phyloP scores from a whole-genome alignment of 164 flowering plant species.

The Magnolia officinalis region DNA sequence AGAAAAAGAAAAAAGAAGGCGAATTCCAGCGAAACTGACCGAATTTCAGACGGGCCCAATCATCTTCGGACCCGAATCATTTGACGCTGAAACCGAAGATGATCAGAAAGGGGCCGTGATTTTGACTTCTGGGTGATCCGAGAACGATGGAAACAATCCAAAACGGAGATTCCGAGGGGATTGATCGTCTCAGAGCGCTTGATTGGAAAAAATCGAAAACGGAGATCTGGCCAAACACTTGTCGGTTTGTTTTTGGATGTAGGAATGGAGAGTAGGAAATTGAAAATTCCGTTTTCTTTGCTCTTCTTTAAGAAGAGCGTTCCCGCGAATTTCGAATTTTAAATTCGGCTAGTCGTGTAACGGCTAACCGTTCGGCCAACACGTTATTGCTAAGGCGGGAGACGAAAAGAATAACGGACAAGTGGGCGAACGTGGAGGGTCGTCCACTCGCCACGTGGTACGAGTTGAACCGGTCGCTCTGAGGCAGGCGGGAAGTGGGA shows the following conservation, averaged over 20 bases:
- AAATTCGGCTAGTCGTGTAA: constrained; percentile 7
- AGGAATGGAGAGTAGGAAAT: not conserved
- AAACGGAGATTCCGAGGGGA: constrained; percentile 9
- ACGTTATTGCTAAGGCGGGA: not conserved
- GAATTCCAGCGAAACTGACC: not conserved
- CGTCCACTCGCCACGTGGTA: not conserved
- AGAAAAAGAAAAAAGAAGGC: not conserved
- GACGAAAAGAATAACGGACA: not conserved
- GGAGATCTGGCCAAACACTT: constrained; percentile 1
- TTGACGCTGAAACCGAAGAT: not conserved
- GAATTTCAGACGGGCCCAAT: not conserved
- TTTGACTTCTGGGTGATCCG: not conserved
- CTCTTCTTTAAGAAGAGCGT: constrained; percentile 5
- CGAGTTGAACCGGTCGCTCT: not conserved
- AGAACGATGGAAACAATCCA: not conserved
- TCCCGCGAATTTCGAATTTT: constrained; percentile 26
- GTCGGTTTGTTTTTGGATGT: not conserved
- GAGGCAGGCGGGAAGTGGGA: not conserved
- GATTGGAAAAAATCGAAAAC: too few species aligned
- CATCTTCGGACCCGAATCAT: not conserved
- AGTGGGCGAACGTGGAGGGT: not conserved
- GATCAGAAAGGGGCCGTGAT: not conserved
- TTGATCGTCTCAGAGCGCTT: not conserved
- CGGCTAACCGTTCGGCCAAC: constrained; percentile 18
- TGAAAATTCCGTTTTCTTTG: constrained; percentile 25